phyloP scores from a whole-genome alignment of 2,329 filamentous ascomycete genomes.

The Byssoonygena ceratinophila region DNA sequence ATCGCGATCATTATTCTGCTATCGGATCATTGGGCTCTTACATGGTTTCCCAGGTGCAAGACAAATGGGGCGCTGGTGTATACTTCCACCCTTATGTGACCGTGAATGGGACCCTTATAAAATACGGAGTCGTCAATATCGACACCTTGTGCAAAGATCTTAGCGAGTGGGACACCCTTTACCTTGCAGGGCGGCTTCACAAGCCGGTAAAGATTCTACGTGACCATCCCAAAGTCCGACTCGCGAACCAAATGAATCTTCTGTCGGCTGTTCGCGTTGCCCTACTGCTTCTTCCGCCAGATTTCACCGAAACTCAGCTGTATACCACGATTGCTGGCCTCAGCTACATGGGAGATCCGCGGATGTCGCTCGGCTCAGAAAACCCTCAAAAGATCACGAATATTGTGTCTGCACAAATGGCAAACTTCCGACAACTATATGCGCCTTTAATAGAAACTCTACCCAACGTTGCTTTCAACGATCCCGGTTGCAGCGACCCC shows the following conservation, averaged over 20 bases:
- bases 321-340: conserved; percentile 87
- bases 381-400: conserved; percentile 87
- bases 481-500: conserved; percentile 47
- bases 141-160: conserved; percentile 80
- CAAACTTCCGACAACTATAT: conserved; percentile 86
- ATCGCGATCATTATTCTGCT: conserved; percentile 84
- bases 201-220: conserved; percentile 97
- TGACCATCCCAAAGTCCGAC: conserved; percentile 80
- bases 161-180: conserved; percentile 83
- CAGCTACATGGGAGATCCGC: conserved; percentile 90
- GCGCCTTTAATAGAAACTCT: conserved; percentile 79
- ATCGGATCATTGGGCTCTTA: conserved; percentile 75
- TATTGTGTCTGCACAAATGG: conserved; percentile 83
- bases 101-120: conserved; percentile 90
- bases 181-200: conserved; percentile 89
- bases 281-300: conserved; percentile 68
- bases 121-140: conserved; percentile 94
- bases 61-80: conserved; percentile 79
- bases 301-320: conserved; percentile 76
- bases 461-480: conserved; percentile 73
- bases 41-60: conserved; percentile 73
- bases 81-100: conserved; percentile 97
- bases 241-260: conserved; percentile 93
- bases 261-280: conserved; percentile 84
- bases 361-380: conserved; percentile 83